Conservation (phyloP, 768 basidiomycete species). For the Lactarius psammicola region DNA sequence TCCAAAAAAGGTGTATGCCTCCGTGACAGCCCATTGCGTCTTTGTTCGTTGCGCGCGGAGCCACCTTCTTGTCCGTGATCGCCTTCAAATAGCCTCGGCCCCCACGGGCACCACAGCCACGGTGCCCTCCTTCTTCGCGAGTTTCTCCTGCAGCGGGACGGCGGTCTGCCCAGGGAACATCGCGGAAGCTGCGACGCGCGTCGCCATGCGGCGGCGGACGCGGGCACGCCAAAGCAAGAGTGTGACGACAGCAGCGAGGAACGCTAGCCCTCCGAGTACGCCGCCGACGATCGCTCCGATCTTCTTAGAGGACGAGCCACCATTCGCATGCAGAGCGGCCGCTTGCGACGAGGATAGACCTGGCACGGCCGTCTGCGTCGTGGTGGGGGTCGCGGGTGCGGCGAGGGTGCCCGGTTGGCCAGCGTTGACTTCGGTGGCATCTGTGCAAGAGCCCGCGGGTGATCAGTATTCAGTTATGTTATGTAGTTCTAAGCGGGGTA, state of each 20-base stretch:
- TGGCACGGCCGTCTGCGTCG: slow-evolving; percentile 13
- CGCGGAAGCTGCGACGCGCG: background rate
- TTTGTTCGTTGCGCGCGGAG: background rate
- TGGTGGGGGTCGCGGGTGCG: background rate
- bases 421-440: background rate
- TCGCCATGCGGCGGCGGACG: slow-evolving; percentile 14
- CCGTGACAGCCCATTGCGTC: too few relatives aligned
- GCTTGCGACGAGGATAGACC: background rate
- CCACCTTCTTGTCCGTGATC: too few relatives aligned
- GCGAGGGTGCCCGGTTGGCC: background rate
- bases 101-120: background rate
- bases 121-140: background rate
- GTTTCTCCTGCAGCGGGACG: slow-evolving; percentile 16
- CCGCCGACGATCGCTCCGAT: slow-evolving; percentile 6
- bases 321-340: background rate
- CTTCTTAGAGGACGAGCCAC: background rate
- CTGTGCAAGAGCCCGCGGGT: background rate
- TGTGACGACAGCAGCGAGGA: background rate
- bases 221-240: slow-evolving; percentile 16
- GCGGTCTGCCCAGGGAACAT: slow-evolving; percentile 4
- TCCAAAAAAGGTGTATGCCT: too few relatives aligned
- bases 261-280: background rate
- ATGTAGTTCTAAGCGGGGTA: background rate
- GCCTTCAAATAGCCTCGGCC: background rate
- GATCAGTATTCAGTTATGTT: background rate